phyloP scores from a whole-genome alignment of 208 protist species.

The Naegleria lovaniensis region DNA sequence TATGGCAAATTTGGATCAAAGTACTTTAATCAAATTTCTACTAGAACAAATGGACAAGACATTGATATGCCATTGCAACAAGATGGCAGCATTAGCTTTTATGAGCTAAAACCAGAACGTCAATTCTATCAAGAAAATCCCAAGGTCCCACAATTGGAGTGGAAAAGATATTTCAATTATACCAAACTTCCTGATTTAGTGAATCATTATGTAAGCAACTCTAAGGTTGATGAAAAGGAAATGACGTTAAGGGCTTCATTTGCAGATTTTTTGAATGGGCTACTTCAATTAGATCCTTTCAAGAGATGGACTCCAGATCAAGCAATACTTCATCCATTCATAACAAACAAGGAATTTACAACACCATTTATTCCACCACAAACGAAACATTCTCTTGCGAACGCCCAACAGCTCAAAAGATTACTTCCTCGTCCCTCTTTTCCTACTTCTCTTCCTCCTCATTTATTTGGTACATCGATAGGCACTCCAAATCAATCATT shows the following conservation, averaged over 20 bases:
- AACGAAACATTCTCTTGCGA: background rate
- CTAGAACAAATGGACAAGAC: background rate
- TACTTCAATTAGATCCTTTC: constrained; percentile 45
- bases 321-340: constrained; percentile 50
- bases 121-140: constrained; percentile 9
- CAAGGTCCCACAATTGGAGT: background rate
- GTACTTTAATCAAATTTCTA: background rate
- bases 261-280: constrained; percentile 44
- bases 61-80: background rate
- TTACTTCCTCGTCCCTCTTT: background rate
- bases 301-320: constrained; percentile 44
- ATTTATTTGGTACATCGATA: too few relatives aligned
- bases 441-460: background rate
- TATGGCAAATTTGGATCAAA: background rate
- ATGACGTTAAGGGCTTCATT: background rate
- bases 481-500: background rate
- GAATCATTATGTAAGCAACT: background rate
- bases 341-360: constrained; percentile 40
- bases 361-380: constrained; percentile 30
- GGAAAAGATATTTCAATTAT: constrained; percentile 28
- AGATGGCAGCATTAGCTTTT: background rate
- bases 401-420: background rate
- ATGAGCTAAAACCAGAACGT: constrained; percentile 4
- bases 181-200: constrained; percentile 17
- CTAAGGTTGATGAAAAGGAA: background rate